These are phyloP conservation scores for Spathaspora arborariae DNA, from an alignment of 805 yeast species.

Conservation along the genomic window DNA sequence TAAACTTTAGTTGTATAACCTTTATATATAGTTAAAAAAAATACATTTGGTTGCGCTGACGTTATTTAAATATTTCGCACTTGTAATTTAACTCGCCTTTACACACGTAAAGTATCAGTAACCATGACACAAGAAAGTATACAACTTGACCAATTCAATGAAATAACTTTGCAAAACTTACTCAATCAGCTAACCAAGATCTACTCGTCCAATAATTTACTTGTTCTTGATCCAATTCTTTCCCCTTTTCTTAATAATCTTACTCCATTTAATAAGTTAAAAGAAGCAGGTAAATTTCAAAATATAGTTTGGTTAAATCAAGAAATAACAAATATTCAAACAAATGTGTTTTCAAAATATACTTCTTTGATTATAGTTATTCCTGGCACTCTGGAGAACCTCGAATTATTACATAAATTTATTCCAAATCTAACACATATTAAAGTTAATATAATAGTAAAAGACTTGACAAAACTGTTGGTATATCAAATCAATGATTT, in stretches of 20 bases:
- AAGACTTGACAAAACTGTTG: conserved; percentile 32
- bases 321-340: conserved; percentile 7
- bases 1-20: conserved; percentile 8
- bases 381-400: conserved; percentile 9
- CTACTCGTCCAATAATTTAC: conserved; percentile 22
- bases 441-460: conserved; percentile 27
- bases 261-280: conserved; percentile 52
- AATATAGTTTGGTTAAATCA: conserved; percentile 45
- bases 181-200: conserved; percentile 18
- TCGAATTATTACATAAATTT: conserved; percentile 14
- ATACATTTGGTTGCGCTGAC: neutral
- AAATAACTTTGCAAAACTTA: conserved; percentile 17
- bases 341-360: conserved; percentile 12
- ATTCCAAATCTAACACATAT: conserved; percentile 5
- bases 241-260: conserved; percentile 50
- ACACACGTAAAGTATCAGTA: neutral
- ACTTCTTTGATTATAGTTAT: conserved; percentile 17
- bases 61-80: too few relatives aligned
- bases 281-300: conserved; percentile 47
- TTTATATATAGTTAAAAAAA: neutral
- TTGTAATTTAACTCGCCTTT: neutral
- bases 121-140: neutral
- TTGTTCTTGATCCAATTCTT: conserved; percentile 44
- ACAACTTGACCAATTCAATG: conserved; percentile 13
- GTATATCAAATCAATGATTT: conserved; percentile 27